Evolutionary conservation across 768 basidiomycete species (phyloP).

Genomic region (Calocera cornea): DNA sequence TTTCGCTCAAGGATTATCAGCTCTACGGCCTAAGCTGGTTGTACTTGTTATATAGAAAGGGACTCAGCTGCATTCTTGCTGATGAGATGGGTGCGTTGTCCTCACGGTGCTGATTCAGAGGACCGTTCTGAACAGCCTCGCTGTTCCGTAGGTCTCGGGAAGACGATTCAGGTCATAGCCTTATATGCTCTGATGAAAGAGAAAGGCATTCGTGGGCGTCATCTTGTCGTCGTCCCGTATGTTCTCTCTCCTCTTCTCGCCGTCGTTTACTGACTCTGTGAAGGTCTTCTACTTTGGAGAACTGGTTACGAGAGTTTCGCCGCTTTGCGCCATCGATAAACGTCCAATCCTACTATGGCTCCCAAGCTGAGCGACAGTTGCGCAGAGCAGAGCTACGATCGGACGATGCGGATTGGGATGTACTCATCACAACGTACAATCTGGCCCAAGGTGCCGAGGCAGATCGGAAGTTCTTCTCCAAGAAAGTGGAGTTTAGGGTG

Average conservation of each 20-base stretch:
- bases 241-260: conserved; percentile 24
- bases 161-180: conserved; percentile 97
- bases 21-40: conserved; percentile 97
- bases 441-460: conserved; percentile 74
- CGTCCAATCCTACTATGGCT: conserved; percentile 86
- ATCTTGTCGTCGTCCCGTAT: conserved; percentile 90
- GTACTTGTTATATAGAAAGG: conserved; percentile 64
- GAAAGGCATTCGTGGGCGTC: conserved; percentile 63
- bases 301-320: conserved; percentile 95
- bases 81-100: conserved; percentile 87
- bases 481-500: conserved; percentile 83
- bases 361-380: conserved; percentile 67
- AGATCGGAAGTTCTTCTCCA: conserved; percentile 80
- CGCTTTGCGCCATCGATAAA: conserved; percentile 77
- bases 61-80: conserved; percentile 86
- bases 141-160: conserved; percentile 66
- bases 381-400: conserved; percentile 57
- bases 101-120: background rate
- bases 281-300: conserved; percentile 91
- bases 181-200: conserved; percentile 86
- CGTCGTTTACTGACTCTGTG: background rate
- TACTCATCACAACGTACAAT: conserved; percentile 92
- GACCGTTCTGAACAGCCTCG: background rate
- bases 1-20: conserved; percentile 90
- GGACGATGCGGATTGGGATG: conserved; percentile 62